Evolutionary conservation across 768 basidiomycete species (phyloP).

Genomic region (Lactarius akahatsu): DNA sequence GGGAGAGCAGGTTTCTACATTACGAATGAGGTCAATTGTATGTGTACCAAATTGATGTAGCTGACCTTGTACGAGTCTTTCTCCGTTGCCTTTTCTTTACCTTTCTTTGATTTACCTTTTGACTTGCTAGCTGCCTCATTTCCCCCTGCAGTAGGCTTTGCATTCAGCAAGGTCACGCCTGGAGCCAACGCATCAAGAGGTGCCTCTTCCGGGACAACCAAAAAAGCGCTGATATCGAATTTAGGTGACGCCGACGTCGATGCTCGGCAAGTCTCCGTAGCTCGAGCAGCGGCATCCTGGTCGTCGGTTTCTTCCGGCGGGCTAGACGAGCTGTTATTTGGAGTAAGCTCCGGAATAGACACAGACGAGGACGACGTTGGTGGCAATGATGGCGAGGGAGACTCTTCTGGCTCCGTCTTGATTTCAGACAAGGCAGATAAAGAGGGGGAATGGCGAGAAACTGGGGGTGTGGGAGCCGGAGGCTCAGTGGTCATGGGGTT

Average conservation of each 20-base stretch:
- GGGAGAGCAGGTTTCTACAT: constrained; percentile 24
- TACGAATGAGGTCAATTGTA: not conserved
- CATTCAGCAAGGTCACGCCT: constrained; percentile 26
- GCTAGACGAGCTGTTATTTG: constrained; percentile 32
- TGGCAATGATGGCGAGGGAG: constrained; percentile 25
- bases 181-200: constrained; percentile 30
- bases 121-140: constrained; percentile 8
- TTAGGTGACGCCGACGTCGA: constrained; percentile 16
- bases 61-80: constrained; percentile 18
- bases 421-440: constrained; percentile 15
- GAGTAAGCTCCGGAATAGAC: constrained; percentile 30
- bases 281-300: constrained; percentile 1
- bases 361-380: constrained; percentile 27
- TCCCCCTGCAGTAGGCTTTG: not conserved
- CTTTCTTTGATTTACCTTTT: constrained; percentile 27
- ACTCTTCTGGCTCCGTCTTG: constrained; percentile 25
- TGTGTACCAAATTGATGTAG: not conserved
- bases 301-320: constrained; percentile 27
- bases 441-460: constrained; percentile 23
- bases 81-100: constrained; percentile 24
- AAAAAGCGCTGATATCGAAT: constrained; percentile 28
- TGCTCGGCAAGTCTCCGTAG: constrained; percentile 8
- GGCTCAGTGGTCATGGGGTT: constrained; percentile 33
- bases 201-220: constrained; percentile 28
- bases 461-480: constrained; percentile 15